Percentiles rank a stretch among this genome's conserved stretches.
Evolutionary conservation across 2,329 filamentous ascomycete species (phyloP).

Genomic region (Pseudogymnoascus pannorum): DNA sequence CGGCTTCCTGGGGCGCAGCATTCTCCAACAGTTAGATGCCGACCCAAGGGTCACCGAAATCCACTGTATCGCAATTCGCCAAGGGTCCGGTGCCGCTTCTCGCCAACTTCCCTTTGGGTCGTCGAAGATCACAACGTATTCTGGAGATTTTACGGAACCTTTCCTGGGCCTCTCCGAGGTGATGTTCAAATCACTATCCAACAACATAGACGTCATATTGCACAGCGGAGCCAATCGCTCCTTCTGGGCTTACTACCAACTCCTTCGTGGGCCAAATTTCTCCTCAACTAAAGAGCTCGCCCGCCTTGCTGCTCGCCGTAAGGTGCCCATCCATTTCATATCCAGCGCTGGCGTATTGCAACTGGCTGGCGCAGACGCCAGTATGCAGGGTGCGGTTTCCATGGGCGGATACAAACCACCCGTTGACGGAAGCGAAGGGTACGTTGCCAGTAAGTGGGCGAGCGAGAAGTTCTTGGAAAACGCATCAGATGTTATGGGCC

Average conservation of each 20-base stretch:
- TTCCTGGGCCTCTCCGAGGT: conserved; percentile 15
- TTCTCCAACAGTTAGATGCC: neutral
- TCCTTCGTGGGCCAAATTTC: conserved; percentile 25
- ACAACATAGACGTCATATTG: conserved; percentile 9
- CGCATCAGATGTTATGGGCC: conserved; percentile 6
- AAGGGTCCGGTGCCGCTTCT: neutral
- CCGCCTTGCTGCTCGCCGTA: conserved; percentile 19
- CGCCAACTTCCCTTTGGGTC: too few species aligned
- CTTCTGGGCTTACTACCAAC: conserved; percentile 28
- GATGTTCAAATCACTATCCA: neutral
- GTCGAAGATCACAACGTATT: neutral
- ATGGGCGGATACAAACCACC: conserved; percentile 17
- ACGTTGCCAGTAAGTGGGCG: conserved; percentile 30
- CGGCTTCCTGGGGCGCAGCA: neutral
- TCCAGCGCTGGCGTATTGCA: conserved; percentile 15
- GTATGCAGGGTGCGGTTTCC: too few species aligned
- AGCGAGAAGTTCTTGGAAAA: conserved; percentile 29
- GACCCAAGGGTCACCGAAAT: neutral
- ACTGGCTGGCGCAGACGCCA: neutral
- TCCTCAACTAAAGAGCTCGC: conserved; percentile 23
- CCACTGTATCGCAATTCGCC: neutral
- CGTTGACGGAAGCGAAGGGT: conserved; percentile 27
- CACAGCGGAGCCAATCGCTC: conserved; percentile 16
- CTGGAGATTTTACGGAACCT: conserved; percentile 23
- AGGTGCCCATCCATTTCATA: conserved; percentile 28